These are phyloP conservation scores for Trapa bicornis DNA, from an alignment of 345 rosid genomes.

Conservation along the genomic window DNA sequence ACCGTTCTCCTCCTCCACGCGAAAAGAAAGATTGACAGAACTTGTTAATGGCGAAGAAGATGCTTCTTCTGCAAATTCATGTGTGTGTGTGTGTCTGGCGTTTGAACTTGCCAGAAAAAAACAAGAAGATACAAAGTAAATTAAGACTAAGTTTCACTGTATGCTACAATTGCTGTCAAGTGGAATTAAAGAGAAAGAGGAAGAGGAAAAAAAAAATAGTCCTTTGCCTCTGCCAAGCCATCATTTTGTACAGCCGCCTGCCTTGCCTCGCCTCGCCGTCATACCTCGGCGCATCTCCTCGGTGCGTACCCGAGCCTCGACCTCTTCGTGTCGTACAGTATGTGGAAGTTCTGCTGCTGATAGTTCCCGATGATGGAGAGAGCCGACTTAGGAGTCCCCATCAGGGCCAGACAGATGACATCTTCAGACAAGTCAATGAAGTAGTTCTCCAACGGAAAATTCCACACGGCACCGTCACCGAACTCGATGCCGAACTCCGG, in stretches of 20 bases:
- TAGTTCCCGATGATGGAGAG: constrained; percentile 90
- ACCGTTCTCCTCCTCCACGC: not conserved
- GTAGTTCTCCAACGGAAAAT: constrained; percentile 78
- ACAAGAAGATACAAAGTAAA: too few relatives aligned
- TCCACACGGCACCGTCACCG: constrained; percentile 72
- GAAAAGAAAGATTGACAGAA: too few relatives aligned
- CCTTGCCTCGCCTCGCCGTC: not conserved
- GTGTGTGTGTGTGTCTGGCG: too few relatives aligned
- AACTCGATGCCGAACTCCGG: constrained; percentile 67
- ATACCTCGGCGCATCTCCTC: constrained; percentile 61
- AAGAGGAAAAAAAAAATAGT: not conserved
- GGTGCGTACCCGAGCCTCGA: constrained; percentile 90
- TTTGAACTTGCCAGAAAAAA: too few relatives aligned
- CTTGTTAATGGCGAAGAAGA: too few relatives aligned
- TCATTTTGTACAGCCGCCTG: not conserved
- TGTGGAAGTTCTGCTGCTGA: constrained; percentile 93
- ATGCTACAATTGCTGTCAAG: too few relatives aligned
- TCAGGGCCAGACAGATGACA: constrained; percentile 67
- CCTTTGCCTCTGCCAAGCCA: not conserved
- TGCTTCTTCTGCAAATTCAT: too few relatives aligned
- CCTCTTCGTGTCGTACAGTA: constrained; percentile 71
- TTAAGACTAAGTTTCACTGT: too few relatives aligned
- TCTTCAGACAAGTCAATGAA: constrained; percentile 51
- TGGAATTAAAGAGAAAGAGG: not conserved
- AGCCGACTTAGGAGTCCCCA: constrained; percentile 66